phyloP scores from a whole-genome alignment of 2,329 filamentous ascomycete genomes.

The Colletotrichum spaethianum region DNA sequence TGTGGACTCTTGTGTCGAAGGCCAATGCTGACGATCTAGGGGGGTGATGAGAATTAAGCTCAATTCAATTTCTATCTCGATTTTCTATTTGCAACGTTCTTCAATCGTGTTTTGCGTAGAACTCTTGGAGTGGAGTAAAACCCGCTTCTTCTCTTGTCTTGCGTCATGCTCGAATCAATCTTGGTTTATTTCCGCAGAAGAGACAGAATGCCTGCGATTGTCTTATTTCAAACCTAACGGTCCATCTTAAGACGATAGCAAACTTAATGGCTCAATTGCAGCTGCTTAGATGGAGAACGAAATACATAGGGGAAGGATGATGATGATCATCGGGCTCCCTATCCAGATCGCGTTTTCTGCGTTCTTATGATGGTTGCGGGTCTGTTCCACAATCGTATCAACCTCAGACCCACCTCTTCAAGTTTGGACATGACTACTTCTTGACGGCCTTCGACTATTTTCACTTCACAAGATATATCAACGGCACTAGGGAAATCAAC shows the following conservation, averaged over 20 bases:
- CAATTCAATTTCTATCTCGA: not conserved
- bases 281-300: conserved; percentile 41
- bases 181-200: no score
- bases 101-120: no score
- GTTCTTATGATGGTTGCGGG: conserved; percentile 65
- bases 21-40: not conserved
- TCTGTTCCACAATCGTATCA: conserved; percentile 59
- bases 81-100: not conserved
- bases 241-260: not conserved
- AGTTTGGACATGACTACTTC: conserved; percentile 44
- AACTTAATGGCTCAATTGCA: conserved; percentile 40
- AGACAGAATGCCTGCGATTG: no score
- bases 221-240: no score
- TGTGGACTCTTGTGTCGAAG: not conserved
- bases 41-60: not conserved
- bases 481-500: no score
- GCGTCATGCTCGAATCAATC: not conserved
- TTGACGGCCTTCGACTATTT: conserved; percentile 47
- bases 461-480: conserved; percentile 44
- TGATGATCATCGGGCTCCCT: conserved; percentile 66
- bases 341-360: conserved; percentile 70
- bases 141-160: no score
- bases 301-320: conserved; percentile 54
- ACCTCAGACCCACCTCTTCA: not conserved
- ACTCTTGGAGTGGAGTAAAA: no score